Conservation (phyloP, 331 rosid species). For the Dryas integrifolia region DNA sequence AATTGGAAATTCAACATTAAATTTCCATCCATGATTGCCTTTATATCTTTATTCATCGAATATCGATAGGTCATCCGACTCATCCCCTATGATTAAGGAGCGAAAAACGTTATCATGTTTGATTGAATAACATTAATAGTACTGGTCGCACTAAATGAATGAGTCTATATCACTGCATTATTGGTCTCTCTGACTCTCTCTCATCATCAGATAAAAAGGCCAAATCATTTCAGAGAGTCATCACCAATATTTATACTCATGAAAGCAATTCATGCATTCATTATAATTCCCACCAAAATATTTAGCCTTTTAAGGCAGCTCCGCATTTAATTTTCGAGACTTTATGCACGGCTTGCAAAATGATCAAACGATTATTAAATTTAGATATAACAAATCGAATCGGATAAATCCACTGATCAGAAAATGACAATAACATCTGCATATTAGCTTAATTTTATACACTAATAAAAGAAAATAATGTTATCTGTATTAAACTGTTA, state of each 20-base stretch:
- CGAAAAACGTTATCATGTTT: slow-evolving; percentile 13
- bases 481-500: too few species aligned
- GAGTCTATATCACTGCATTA: slow-evolving; percentile 29
- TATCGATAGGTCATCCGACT: too few species aligned
- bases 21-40: slow-evolving; percentile 7
- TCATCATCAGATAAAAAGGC: background rate
- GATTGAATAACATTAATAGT: slow-evolving; percentile 9
- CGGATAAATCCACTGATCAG: too few species aligned
- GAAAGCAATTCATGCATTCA: background rate
- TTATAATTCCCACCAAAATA: background rate
- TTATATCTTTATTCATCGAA: background rate
- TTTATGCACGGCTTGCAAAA: too few species aligned
- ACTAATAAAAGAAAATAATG: too few species aligned
- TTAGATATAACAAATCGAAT: too few species aligned
- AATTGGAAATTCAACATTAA: slow-evolving; percentile 6
- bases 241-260: background rate
- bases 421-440: too few species aligned
- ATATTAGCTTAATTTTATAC: too few species aligned
- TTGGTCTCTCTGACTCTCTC: slow-evolving; percentile 6
- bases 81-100: background rate
- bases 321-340: too few species aligned
- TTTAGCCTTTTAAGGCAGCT: background rate
- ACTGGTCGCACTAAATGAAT: slow-evolving; percentile 12
- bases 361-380: too few species aligned
- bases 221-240: slow-evolving; percentile 3